A percentile compares a stretch with the other conserved stretches of the same genome.
Evolutionary conservation across 768 basidiomycete genomes (phyloP).

Genomic region (Hydnomerulius pinastri): DNA sequence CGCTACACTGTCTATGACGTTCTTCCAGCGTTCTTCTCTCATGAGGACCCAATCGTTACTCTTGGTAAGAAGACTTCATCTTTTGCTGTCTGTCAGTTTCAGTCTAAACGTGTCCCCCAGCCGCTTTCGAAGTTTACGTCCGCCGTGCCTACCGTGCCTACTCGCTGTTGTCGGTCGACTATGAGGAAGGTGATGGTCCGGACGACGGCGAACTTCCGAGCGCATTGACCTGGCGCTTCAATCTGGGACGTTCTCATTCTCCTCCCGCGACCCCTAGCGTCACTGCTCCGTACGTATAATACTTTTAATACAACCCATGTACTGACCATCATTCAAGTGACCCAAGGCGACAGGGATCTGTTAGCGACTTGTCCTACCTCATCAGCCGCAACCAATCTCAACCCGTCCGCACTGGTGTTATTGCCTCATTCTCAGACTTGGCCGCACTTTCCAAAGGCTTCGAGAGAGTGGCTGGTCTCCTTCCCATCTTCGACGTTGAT

Average conservation of each 20-base stretch:
- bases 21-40: slow-evolving; percentile 92
- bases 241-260: slow-evolving; percentile 84
- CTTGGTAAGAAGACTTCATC: slow-evolving; percentile 62
- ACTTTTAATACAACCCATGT: background rate
- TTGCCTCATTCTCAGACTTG: slow-evolving; percentile 86
- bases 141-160: slow-evolving; percentile 96
- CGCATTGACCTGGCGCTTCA: slow-evolving; percentile 93
- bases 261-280: slow-evolving; percentile 82
- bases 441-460: slow-evolving; percentile 72
- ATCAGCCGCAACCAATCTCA: slow-evolving; percentile 86
- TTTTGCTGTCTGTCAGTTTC: background rate
- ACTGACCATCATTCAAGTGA: slow-evolving; percentile 40
- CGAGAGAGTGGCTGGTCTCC: slow-evolving; percentile 64
- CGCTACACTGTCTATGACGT: slow-evolving; percentile 97
- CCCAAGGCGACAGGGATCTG: slow-evolving; percentile 82
- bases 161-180: slow-evolving; percentile 86
- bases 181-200: slow-evolving; percentile 85
- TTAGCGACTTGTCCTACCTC: slow-evolving; percentile 94
- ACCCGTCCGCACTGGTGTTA: slow-evolving; percentile 87
- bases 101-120: slow-evolving; percentile 39
- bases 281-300: slow-evolving; percentile 31
- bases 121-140: slow-evolving; percentile 94
- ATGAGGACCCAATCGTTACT: slow-evolving; percentile 79
- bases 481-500: slow-evolving; percentile 70
- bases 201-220: slow-evolving; percentile 83